Conservation (phyloP, 345 rosid genomes). For the Odontarrhena argentea region DNA sequence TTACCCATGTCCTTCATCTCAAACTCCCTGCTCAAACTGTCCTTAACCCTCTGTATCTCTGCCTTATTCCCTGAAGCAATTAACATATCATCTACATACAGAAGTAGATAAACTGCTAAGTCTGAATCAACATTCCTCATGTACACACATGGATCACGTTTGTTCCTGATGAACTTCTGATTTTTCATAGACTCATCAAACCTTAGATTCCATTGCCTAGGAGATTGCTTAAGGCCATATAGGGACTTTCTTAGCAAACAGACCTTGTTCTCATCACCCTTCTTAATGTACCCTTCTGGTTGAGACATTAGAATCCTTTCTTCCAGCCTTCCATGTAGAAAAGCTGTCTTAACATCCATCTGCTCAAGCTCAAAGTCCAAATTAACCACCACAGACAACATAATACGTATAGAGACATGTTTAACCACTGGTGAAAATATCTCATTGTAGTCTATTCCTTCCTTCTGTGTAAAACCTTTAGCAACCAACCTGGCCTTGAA, state of each 20-base stretch:
- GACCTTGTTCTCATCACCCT: not conserved
- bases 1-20: no score
- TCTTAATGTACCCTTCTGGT: not conserved
- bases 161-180: no score
- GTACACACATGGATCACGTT: no score
- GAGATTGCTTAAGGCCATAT: not conserved
- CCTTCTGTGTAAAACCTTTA: not conserved
- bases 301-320: not conserved
- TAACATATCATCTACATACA: no score
- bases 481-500: not conserved
- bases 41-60: no score
- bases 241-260: not conserved
- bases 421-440: constrained; percentile 3
- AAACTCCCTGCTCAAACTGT: no score
- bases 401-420: not conserved
- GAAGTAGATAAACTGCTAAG: no score
- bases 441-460: not conserved
- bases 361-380: not conserved
- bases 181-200: no score
- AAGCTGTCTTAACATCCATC: not conserved
- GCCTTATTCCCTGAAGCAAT: no score
- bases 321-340: not conserved
- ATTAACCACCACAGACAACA: not conserved
- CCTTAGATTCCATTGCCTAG: not conserved
- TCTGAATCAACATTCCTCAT: no score